Conservation (phyloP, 2,329 filamentous ascomycete genomes). For the Trichoderma oligosporum region DNA sequence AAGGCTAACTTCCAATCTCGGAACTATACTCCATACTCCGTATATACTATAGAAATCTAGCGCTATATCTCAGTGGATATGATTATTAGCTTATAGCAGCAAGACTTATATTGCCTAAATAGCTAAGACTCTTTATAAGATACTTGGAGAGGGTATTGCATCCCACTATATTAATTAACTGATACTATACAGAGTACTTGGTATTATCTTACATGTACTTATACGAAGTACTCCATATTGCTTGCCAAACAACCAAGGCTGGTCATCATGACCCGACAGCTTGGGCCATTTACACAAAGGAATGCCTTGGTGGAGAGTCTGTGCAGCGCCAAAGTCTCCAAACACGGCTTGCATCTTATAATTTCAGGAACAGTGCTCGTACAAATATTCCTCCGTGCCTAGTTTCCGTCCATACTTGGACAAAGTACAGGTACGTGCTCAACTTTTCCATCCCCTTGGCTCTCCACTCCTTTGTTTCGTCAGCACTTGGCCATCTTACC, state of each 20-base stretch:
- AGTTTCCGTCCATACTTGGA: neutral
- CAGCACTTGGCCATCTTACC: neutral
- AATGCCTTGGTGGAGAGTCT: neutral
- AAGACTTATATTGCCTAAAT: no score
- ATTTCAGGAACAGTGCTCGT: neutral
- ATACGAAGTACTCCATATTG: no score
- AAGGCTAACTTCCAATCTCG: no score
- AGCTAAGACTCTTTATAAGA: neutral
- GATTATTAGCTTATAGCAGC: no score
- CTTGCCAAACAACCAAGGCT: neutral
- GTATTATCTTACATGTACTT: constrained; percentile 3
- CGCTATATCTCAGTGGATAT: no score
- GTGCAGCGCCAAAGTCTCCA: neutral
- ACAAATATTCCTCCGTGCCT: neutral
- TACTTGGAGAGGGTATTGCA: neutral
- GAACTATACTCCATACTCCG: no score
- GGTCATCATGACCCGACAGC: constrained; percentile 11
- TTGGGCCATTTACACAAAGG: constrained; percentile 5
- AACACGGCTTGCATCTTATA: neutral
- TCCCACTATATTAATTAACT: neutral
- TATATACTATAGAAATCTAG: no score
- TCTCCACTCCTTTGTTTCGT: neutral
- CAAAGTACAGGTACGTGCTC: neutral
- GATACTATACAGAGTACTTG: neutral
- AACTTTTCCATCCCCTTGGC: neutral